These are phyloP conservation scores for Fusarium sp. DNA, from an alignment of 2,329 filamentous ascomycete genomes.

Conservation along the genomic window DNA sequence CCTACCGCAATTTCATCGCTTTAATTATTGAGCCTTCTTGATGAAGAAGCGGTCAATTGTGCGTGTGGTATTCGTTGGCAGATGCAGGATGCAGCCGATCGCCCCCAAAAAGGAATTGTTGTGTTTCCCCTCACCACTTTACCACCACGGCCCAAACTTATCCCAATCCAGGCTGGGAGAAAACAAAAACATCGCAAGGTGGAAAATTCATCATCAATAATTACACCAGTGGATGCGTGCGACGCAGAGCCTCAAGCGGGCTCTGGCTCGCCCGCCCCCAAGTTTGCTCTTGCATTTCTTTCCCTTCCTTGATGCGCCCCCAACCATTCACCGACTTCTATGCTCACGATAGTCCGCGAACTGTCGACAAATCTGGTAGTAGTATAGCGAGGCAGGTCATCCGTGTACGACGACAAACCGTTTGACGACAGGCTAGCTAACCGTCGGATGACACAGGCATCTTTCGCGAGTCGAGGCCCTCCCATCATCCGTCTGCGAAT, in stretches of 20 bases:
- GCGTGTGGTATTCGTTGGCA: too few relatives aligned
- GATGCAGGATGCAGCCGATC: neutral
- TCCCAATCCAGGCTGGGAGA: too few relatives aligned
- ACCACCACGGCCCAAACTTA: too few relatives aligned
- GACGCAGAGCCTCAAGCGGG: neutral
- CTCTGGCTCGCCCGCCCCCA: neutral
- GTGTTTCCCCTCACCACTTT: too few relatives aligned
- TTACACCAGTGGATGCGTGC: neutral
- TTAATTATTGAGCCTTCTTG: neutral
- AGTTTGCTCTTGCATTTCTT: neutral
- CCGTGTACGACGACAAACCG: neutral
- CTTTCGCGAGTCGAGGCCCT: neutral
- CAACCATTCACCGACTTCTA: neutral
- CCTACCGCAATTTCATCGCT: neutral
- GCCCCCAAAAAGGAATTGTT: neutral
- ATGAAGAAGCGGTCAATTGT: slow-evolving; percentile 15
- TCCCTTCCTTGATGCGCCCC: neutral
- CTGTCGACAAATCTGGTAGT: neutral
- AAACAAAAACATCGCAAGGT: neutral
- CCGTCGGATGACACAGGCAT: neutral
- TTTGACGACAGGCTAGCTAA: neutral
- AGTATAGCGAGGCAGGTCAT: neutral
- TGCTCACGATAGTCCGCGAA: neutral
- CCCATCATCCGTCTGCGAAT: neutral
- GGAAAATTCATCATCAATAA: neutral